These are phyloP conservation scores for Cercospora zeina DNA, from an alignment of 2,329 filamentous ascomycete species.

Conservation along the genomic window DNA sequence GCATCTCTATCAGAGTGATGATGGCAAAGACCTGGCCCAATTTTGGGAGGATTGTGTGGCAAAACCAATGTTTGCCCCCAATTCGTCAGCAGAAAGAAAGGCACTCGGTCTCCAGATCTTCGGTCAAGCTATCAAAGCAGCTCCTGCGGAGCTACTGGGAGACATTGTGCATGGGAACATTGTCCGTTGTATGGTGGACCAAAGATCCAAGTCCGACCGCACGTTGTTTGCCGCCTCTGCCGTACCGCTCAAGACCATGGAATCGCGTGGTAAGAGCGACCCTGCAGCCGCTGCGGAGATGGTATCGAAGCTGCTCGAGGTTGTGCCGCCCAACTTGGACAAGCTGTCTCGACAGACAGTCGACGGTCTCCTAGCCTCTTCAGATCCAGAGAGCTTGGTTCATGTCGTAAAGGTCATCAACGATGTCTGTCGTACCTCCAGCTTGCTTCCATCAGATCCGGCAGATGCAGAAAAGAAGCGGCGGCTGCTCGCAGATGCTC, in stretches of 20 bases:
- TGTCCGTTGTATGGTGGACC: constrained; percentile 78
- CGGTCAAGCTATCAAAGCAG: constrained; percentile 66
- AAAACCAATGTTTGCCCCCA: constrained; percentile 78
- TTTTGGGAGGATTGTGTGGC: constrained; percentile 90
- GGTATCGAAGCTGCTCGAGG: constrained; percentile 67
- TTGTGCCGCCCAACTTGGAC: constrained; percentile 78
- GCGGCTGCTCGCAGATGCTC: constrained; percentile 54
- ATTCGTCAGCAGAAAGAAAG: constrained; percentile 83
- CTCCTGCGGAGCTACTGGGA: constrained; percentile 53
- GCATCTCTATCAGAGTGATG: constrained; percentile 42
- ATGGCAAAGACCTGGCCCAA: constrained; percentile 58
- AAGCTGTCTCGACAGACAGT: constrained; percentile 80
- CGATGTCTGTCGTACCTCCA: constrained; percentile 50
- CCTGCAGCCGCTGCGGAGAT: constrained; percentile 62
- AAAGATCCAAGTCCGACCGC: constrained; percentile 73
- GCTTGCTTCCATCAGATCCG: constrained; percentile 45
- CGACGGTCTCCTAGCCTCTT: constrained; percentile 67
- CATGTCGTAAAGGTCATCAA: constrained; percentile 55
- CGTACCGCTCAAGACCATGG: constrained; percentile 71
- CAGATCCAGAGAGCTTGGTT: constrained; percentile 53
- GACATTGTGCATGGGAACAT: constrained; percentile 79
- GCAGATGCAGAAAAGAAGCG: constrained; percentile 50
- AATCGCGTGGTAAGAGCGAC: constrained; percentile 62
- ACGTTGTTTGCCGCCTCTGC: constrained; percentile 78
- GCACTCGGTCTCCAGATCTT: constrained; percentile 89